Conservation (phyloP, 2,329 filamentous ascomycete species). For the Thelonectria olida region DNA sequence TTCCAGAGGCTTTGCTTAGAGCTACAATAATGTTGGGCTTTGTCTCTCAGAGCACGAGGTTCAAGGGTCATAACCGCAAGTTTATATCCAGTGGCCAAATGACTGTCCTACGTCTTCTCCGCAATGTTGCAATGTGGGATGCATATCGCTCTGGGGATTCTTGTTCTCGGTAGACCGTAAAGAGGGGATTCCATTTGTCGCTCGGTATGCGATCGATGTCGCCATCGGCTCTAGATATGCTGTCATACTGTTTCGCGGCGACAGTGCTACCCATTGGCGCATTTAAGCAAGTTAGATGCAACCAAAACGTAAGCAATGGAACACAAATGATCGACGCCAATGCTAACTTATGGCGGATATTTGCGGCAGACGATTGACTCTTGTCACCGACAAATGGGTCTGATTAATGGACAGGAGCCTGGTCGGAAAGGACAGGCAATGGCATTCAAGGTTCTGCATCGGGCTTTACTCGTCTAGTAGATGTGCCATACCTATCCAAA, state of each 20-base stretch:
- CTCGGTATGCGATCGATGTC: slow-evolving; percentile 12
- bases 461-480: no score
- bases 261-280: not conserved
- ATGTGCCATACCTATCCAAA: no score
- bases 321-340: not conserved
- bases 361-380: no score
- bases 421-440: no score
- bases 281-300: not conserved
- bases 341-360: no score
- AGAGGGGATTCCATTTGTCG: slow-evolving; percentile 12
- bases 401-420: no score
- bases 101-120: slow-evolving; percentile 5
- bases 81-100: not conserved
- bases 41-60: not conserved
- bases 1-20: not conserved
- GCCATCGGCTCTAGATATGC: slow-evolving; percentile 19
- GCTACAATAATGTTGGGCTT: no score
- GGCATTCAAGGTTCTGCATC: no score
- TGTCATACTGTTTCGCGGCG: slow-evolving; percentile 1
- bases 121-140: slow-evolving; percentile 26
- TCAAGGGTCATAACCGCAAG: not conserved
- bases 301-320: not conserved
- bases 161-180: slow-evolving; percentile 4
- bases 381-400: no score
- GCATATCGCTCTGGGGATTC: not conserved